These are phyloP conservation scores for Sclerotinia spermophila DNA, from an alignment of 2,329 filamentous ascomycete species.

Conservation along the genomic window DNA sequence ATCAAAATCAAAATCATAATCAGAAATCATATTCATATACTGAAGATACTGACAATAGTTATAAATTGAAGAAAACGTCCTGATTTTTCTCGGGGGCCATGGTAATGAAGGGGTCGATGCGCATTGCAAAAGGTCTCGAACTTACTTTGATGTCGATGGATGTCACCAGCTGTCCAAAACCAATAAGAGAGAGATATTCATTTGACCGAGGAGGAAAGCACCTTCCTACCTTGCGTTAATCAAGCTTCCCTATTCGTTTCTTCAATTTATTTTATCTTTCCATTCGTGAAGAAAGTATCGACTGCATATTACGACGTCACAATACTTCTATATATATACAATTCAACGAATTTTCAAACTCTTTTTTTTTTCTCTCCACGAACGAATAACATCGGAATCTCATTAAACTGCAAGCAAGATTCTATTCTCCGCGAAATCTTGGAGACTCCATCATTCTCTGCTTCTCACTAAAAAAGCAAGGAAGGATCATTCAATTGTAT, in stretches of 20 bases:
- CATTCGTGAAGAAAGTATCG: neutral
- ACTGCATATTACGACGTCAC: constrained; percentile 11
- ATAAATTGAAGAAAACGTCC: neutral
- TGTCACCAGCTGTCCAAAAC: neutral
- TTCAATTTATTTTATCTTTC: neutral
- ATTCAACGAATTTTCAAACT: neutral
- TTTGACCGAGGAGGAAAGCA: neutral
- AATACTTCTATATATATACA: neutral
- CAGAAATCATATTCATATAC: neutral
- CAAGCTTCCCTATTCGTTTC: constrained; percentile 4
- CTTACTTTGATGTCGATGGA: neutral
- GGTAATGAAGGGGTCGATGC: constrained; percentile 10
- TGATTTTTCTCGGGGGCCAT: neutral
- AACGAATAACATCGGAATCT: neutral
- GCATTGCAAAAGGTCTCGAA: neutral
- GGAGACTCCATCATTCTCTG: neutral
- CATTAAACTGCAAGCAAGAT: neutral
- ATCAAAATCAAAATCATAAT: neutral
- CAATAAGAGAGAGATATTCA: neutral
- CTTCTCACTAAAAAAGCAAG: constrained; percentile 1
- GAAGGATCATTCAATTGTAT: neutral
- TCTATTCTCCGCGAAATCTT: constrained; percentile 1
- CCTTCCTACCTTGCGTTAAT: neutral
- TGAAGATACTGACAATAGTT: neutral
- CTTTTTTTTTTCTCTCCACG: neutral